Evolutionary conservation across 371 early-diverging fungal species (phyloP), one percentile per base, ranked within the genome.

Genomic region (Mucor piriformis): DNA sequence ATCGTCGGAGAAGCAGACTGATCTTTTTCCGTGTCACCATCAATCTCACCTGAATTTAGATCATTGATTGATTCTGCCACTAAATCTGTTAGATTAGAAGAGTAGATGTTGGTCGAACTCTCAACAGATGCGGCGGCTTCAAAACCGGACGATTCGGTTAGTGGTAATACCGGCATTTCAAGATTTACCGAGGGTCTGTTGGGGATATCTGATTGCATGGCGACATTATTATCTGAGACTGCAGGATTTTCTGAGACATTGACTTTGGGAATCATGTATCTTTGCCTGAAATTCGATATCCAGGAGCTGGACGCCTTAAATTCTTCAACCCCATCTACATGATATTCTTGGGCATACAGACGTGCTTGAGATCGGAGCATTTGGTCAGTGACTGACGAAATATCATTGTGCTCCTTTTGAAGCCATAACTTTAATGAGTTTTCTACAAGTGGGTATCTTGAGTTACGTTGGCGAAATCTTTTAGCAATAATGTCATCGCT

Each of bases 301-400:
- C 64, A 64, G 0, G 64, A 64, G 29, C 59, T 59, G 3, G 64
- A 64, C 18, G 64, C 64, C 21, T 64, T 64, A 12, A 64, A 64
- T 16, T 62, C 55, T 15, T 59, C 64, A 21, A 40, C n/a, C 1
- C 58, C 64, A 34, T 48, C 54, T 3, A 43, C 29, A 12, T 54
- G 24, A 37, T 43, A 64, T 2, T 25, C 35, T 38, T 64, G 59
- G 7, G 64, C 64, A 32, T 54, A 58, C 29, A 50, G 25, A 8
- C 64, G 59, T 21, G 64, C 64, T 32, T 59, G 53, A 20, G 15
- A 42, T 16, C 59, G 54, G 20, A 64, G 43, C 64, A 64, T 64
- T 23, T 64, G 64, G 49, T 64, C 64, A 13, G 64, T 59, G 3
- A 64, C 54, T 20, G 18, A 18, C 1, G 29, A 46, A 2, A 35